Base-by-base conservation (phyloP, 345 rosid species). In the Hypericum androsaemum region DNA sequence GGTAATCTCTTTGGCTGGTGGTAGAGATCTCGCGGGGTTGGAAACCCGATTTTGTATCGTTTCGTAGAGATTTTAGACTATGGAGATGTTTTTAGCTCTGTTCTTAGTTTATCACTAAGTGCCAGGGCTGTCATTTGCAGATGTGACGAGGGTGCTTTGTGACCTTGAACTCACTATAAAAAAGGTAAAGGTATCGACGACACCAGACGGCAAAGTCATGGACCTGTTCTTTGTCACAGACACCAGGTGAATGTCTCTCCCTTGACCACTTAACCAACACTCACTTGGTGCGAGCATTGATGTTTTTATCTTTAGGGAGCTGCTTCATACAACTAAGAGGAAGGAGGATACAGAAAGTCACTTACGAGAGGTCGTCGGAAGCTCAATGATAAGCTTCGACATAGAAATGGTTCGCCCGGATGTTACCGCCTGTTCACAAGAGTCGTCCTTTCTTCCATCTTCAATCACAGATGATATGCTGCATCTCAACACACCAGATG, bases 201-300 rank as follows among this genome's bases (percentile, higher is more conserved):
- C 84, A 47, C 90, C 86, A 6, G 90, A 83, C 64, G 90, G 84
- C 44, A 74, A 72, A 62, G 82, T 83, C 22, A 73, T 80, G 79
- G 84, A 80, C 67, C 86, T 83, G 66, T 72, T 83, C 58, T 83
- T 72, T 53, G 44, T 83, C 42, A 80, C 90, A 1, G 90, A 83
- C 74, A 68, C 80, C 47, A 80, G 86, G 89, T 83, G 62, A 63
- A 71, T 59, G 12, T 28, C 60, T 61, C 55, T 7, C 35, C 51
- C 32, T 52, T 39, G 10, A 28, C 39, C 32, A 37, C 35, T 15
- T 12, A 14, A 0, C 4, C 50, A 4, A 6, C 28, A 46, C 28
- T 46, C 12, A 5, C 10, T 9, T 32, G 5, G 15, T 5, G 13
- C 16, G 16, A 15, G 48, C 48, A 0, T 56, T 52, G 7, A 10